phyloP scores from a whole-genome alignment of 2,329 filamentous ascomycete species.

The Cercospora sp. region DNA sequence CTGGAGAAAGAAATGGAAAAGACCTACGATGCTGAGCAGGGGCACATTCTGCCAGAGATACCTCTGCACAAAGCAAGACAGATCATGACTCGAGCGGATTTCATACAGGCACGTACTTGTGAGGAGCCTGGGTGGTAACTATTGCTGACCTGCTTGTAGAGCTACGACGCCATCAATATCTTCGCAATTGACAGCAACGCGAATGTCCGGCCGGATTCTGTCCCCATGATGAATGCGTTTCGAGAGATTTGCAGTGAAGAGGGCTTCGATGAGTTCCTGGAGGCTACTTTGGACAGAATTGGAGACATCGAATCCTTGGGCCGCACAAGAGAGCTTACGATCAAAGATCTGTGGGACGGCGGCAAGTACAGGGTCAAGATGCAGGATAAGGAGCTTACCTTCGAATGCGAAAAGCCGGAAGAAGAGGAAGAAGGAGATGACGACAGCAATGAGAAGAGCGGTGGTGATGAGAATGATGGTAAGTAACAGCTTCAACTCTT shows the following conservation, averaged over 20 bases:
- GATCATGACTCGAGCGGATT: conserved; percentile 94
- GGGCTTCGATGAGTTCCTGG: conserved; percentile 79
- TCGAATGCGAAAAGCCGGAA: conserved; percentile 44
- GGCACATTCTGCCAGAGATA: conserved; percentile 77
- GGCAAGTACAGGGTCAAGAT: conserved; percentile 72
- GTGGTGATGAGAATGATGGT: conserved; percentile 11
- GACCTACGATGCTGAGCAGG: conserved; percentile 65
- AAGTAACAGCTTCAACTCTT: not conserved
- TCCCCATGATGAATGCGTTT: conserved; percentile 95
- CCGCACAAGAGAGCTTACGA: conserved; percentile 88
- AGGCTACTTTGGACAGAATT: conserved; percentile 82
- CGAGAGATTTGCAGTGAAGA: conserved; percentile 73
- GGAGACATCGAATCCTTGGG: conserved; percentile 90
- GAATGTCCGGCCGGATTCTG: conserved; percentile 86
- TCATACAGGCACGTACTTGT: conserved; percentile 57
- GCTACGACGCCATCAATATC: conserved; percentile 89
- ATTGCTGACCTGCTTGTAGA: conserved; percentile 47
- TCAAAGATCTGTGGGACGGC: conserved; percentile 87
- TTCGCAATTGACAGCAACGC: conserved; percentile 90
- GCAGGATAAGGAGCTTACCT: conserved; percentile 51
- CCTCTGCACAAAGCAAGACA: conserved; percentile 81
- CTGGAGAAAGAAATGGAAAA: conserved; percentile 64
- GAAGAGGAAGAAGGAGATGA: conserved; percentile 26
- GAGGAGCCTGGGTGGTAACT: not conserved
- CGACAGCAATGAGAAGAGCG: conserved; percentile 23